Evolutionary conservation across 2,329 filamentous ascomycete genomes (phyloP).

Genomic region (Teratosphaeria pseudoeucalypti): DNA sequence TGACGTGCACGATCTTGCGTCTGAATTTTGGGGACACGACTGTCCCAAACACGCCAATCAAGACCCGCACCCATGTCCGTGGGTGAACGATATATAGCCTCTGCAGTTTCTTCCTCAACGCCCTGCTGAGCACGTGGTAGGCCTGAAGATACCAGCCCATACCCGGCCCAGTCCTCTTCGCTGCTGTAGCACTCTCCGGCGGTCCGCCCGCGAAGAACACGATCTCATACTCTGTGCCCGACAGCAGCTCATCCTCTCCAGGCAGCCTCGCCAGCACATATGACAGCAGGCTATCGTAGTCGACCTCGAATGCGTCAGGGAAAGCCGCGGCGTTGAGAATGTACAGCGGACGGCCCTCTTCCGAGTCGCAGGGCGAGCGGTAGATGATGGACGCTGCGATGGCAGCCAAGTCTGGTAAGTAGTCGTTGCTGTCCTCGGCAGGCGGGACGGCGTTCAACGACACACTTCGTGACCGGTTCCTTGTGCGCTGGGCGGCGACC

Average conservation of each 20-base stretch:
- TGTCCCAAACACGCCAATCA: conserved; percentile 47
- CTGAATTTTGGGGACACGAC: conserved; percentile 48
- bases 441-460: conserved; percentile 40
- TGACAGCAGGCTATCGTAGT: conserved; percentile 45
- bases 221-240: conserved; percentile 45
- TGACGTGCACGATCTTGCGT: conserved; percentile 48
- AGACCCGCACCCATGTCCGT: conserved; percentile 45
- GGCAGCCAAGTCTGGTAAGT: conserved; percentile 37
- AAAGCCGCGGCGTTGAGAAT: conserved; percentile 48
- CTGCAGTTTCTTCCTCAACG: conserved; percentile 45
- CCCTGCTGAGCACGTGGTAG: conserved; percentile 45
- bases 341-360: conserved; percentile 40
- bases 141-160: conserved; percentile 49
- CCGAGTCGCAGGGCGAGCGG: conserved; percentile 41
- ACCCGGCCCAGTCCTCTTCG: conserved; percentile 39
- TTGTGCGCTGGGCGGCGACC: conserved; percentile 15
- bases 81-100: conserved; percentile 49
- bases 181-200: conserved; percentile 31
- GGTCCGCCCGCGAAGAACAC: conserved; percentile 48
- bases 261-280: conserved; percentile 46
- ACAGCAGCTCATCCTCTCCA: conserved; percentile 44
- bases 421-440: conserved; percentile 35
- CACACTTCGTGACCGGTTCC: conserved; percentile 22
- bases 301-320: conserved; percentile 42
- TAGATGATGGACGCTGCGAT: conserved; percentile 45